Evolutionary conservation across 176 grass and related monocot genomes (phyloP).

Genomic region (Echinochloa phyllopogon): DNA sequence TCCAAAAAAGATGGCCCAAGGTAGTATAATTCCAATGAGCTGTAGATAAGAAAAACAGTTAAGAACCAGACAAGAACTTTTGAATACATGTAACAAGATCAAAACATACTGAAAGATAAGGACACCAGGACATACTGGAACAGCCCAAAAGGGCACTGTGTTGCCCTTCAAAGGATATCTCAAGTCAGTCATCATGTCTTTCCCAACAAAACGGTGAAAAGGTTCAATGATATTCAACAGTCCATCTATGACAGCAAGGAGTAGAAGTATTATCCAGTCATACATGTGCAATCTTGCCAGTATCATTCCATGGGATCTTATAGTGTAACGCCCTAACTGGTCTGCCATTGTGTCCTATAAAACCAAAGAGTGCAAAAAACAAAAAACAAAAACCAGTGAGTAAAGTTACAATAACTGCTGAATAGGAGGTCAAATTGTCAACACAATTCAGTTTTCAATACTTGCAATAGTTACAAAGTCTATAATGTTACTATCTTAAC

Average conservation of each 20-base stretch:
- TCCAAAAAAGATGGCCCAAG: constrained; percentile 59
- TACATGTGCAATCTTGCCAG: constrained; percentile 78
- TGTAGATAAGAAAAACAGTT: constrained; percentile 48
- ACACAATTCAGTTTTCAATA: background rate
- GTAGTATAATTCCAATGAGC: constrained; percentile 80
- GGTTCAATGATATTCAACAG: constrained; percentile 78
- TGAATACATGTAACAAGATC: constrained; percentile 22
- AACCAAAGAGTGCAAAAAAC: constrained; percentile 34
- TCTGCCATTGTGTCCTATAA: constrained; percentile 66
- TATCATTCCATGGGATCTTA: constrained; percentile 71
- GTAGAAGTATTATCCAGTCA: constrained; percentile 84
- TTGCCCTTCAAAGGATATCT: constrained; percentile 81
- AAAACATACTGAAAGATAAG: constrained; percentile 23
- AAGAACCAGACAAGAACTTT: constrained; percentile 12
- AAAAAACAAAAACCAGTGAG: constrained; percentile 35
- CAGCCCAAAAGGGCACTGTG: constrained; percentile 83
- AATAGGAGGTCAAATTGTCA: background rate
- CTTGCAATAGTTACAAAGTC: background rate
- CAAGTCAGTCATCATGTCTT: constrained; percentile 88
- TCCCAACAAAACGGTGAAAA: constrained; percentile 85
- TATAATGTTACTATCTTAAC: background rate
- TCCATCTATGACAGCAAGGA: constrained; percentile 69
- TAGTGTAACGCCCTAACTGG: constrained; percentile 66
- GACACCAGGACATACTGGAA: constrained; percentile 62
- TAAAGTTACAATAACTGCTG: constrained; percentile 8